Base-by-base conservation (phyloP, 345 rosid genomes). In the Microthlaspi erraticum region DNA sequence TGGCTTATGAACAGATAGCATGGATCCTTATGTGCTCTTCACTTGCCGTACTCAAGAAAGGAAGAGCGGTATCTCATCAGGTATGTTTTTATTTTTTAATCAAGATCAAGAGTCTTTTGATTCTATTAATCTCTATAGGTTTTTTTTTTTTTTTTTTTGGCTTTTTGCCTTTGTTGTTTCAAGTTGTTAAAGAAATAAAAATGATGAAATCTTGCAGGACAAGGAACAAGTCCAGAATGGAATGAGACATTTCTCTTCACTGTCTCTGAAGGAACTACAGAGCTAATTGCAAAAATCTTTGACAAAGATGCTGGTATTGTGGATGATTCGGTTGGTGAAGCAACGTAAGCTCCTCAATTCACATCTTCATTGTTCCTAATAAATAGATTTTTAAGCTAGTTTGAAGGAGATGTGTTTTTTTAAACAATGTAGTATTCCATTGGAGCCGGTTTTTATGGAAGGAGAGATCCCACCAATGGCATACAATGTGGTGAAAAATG, bases 281-380 rank as follows among this genome's bases (percentile, higher is more conserved):
- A 86, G 54, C 77, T 89, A 68, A 73, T 9, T 38, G 42, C 84
- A 31, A 92, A 85, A 70, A 74, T 92, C 64, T 70, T 85, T 75
- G 98, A 92, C 85, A 88, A 84, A 57, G 98, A 92, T 71, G 33
- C 19, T 4, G 74, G 82, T 8, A 57, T 86, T 0, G 68, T 46
- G 6, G 95, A 90, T 82, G 98, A 88, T 77, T 8, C 75, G 4
- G 87, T 88, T 10, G 95, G 96, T 23, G 89, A 90, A 82, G 84
- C 77, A 61, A 79, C 72, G 98, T 92, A 69, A 81, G 95, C 14
- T 20, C 74, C 20, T 60, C 34, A 51, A 19, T 2, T 1, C 32
- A 45, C 54, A 64, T 17, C 8, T 18, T 26, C 29, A 26, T 26
- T 26, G 29, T 5, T 26, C 29, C 29, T 26, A 26, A 26, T 26